Evolutionary conservation across 352 stramenopile genomes (phyloP), one percentile per base, ranked within the genome.

Genomic region (Phytophthora sp.): DNA sequence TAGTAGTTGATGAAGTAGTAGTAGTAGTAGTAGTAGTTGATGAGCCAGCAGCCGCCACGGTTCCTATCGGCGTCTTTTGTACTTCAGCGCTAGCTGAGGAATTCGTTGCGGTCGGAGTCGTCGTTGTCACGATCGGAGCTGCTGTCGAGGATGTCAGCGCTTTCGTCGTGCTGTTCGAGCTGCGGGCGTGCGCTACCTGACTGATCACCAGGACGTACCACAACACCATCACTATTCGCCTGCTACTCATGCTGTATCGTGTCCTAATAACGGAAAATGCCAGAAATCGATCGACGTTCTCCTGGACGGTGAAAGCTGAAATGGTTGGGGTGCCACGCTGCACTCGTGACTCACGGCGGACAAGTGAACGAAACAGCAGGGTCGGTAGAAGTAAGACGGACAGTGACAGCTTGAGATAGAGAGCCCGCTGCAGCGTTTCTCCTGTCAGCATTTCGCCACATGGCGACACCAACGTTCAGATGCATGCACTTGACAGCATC

Each of bases 341-440:
- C 61, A 30, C 41, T 55, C 31, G 57, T 63, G 57, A 63, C 29
- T 72, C 47, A 72, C 57, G 44, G 29, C 45, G 23, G 38, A 50
- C 64, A 23, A 66, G 58, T 50, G 57, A 61, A 61, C 63, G 63
- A 54, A 72, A 50, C 64, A 72, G 50, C 64, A 72, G 33, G 64
- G 38, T 58, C 42, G 21, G 64, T 72, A 72, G 50, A 72, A 68
- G 64, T 66, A 57, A 54, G 59, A 44, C 41, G 57, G 57, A 52
- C 29, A 54, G 11, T 67, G 49, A 62, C 49, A 56, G 56, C 56
- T 39, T 57, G 46, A 57, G 53, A 70, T 59, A 70, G 63, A 55
- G 54, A 59, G 23, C 30, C 7, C 15, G 26, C 12, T 31, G 33
- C 45, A 51, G 24, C 27, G 27, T 31, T 55, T 61, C 38, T 66